Base-by-base conservation (phyloP, 2,329 filamentous ascomycete species). In the Aspergillus viridinutans region DNA sequence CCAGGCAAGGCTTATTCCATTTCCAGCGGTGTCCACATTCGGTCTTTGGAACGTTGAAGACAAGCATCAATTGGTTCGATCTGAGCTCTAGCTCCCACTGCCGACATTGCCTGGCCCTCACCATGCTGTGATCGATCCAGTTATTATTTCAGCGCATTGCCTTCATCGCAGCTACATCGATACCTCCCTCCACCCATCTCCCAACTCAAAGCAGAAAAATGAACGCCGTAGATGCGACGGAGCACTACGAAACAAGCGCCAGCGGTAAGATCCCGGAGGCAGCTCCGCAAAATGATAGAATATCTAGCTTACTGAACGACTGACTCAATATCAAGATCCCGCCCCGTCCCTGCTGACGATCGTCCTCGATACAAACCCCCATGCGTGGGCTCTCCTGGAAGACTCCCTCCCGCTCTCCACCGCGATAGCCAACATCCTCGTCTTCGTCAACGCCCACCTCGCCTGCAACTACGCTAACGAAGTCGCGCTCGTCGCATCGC, bases 391-490 rank as follows among this genome's bases (percentile, higher is more conserved):
- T 6, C 82, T 90, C 58, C 84, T 97, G 48, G 81, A 87, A 59
- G 77, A 85, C 56, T 84, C 84, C 32, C 85, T 97, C 7, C 86
- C 93, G 28, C 84, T 99, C 59, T 90, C 90, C 51, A 88, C 89
- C 68, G 91, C 91, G 59, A 81, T 99, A 58, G 90, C 93, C 60
- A 89, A 93, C 76, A 84, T 97, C 61, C 87, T 97, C 68, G 88
- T 99, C 78, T 97, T 97, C 77, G 87, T 97, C 77, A 97, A 99
- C 74, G 91, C 93, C 55, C 95, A 99, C 72, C 83, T 99, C 32
- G 92, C 94, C 64, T 92, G 93, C 72, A 95, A 92, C 75, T 93
- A 94, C 74, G 85, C 90, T 54, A 97, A 97, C 76, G 90, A 93
- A 73, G 90, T 97, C 50, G 92, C 92, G 59, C 84, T 99, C 17